A percentile compares a stretch with the other conserved stretches of the same genome.
phyloP scores from a whole-genome alignment of 495 filamentous ascomycete genomes.

The Tuber borchii region DNA sequence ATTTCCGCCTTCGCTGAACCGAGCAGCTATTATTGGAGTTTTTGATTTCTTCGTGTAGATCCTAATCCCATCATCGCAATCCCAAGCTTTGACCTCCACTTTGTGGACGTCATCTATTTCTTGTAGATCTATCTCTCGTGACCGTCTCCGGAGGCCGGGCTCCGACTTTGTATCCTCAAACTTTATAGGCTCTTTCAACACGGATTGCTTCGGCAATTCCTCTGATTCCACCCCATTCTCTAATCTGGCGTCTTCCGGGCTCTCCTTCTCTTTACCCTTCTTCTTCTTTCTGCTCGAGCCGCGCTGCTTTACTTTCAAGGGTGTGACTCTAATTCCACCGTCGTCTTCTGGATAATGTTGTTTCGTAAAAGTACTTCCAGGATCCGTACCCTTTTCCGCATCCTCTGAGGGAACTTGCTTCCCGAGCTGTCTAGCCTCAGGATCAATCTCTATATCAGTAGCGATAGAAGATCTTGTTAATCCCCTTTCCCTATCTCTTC shows the following conservation, averaged over 20 bases:
- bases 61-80: constrained; percentile 38
- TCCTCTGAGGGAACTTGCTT: constrained; percentile 18
- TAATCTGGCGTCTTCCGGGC: constrained; percentile 14
- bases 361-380: neutral
- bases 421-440: constrained; percentile 4
- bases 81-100: constrained; percentile 37
- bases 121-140: constrained; percentile 10
- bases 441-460: constrained; percentile 23
- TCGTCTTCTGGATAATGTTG: constrained; percentile 26
- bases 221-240: constrained; percentile 32
- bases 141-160: neutral
- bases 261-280: constrained; percentile 33
- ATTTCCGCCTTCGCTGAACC: constrained; percentile 24
- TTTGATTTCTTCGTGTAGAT: constrained; percentile 38
- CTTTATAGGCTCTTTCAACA: neutral
- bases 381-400: constrained; percentile 9
- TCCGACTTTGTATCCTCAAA: constrained; percentile 5
- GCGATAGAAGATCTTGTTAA: constrained; percentile 27
- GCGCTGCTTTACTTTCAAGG: constrained; percentile 34
- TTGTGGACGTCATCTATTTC: constrained; percentile 25
- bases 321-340: constrained; percentile 39
- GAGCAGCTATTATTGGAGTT: constrained; percentile 22
- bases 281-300: constrained; percentile 33
- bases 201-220: constrained; percentile 8
- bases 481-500: constrained; percentile 30